These are phyloP conservation scores for Talaromyces rugulosus DNA, from an alignment of 2,329 filamentous ascomycete species.

Conservation along the genomic window DNA sequence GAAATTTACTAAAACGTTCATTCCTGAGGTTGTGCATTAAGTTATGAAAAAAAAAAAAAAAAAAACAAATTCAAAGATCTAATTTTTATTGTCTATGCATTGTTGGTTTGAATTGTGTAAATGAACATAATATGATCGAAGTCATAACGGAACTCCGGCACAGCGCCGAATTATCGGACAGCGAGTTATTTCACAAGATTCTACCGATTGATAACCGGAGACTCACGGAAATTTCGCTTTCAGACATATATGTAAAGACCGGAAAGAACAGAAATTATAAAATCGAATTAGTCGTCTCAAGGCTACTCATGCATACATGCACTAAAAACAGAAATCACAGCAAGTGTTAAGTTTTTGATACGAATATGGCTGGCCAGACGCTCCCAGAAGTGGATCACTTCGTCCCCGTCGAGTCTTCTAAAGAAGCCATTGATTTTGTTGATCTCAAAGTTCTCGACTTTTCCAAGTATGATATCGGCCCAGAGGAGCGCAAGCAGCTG, in stretches of 20 bases:
- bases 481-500: background rate
- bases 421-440: background rate
- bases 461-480: background rate
- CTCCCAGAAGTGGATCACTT: slow-evolving; percentile 1
- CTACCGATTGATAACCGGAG: background rate
- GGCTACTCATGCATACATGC: background rate
- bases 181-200: background rate
- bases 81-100: background rate
- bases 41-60: background rate
- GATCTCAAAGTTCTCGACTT: background rate
- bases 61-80: background rate
- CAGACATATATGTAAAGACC: background rate
- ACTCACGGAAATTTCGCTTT: background rate
- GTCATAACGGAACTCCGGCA: background rate
- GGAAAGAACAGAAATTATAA: background rate
- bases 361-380: background rate
- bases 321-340: background rate
- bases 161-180: background rate
- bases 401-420: background rate
- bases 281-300: background rate
- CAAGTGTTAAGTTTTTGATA: background rate
- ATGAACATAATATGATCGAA: background rate
- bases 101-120: background rate
- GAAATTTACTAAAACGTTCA: background rate
- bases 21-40: background rate